phyloP scores from a whole-genome alignment of 192 early-diverging fungal genomes.

The Rhizoclosmatium sp. region DNA sequence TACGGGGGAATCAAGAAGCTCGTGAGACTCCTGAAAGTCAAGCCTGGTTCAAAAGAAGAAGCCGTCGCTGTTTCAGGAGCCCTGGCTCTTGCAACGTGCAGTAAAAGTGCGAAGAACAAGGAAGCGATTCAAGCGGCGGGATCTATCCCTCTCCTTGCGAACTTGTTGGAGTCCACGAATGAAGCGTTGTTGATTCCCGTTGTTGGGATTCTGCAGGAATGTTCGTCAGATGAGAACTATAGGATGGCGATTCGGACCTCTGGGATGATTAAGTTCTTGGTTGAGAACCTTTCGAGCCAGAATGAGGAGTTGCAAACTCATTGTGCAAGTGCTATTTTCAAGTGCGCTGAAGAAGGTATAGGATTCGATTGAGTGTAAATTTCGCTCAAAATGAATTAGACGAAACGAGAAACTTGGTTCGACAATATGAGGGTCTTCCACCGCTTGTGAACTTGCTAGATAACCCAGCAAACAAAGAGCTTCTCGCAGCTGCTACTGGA shows the following conservation, averaged over 20 bases:
- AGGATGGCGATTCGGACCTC: slow-evolving; percentile 62
- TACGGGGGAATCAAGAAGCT: slow-evolving; percentile 69
- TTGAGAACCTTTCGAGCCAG: slow-evolving; percentile 65
- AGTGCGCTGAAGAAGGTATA: slow-evolving; percentile 71
- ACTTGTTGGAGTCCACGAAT: slow-evolving; percentile 63
- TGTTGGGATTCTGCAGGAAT: slow-evolving; percentile 70
- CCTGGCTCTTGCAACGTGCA: slow-evolving; percentile 64
- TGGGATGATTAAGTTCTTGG: slow-evolving; percentile 71
- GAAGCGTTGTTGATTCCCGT: slow-evolving; percentile 69
- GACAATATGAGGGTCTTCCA: slow-evolving; percentile 59
- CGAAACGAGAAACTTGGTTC: slow-evolving; percentile 63
- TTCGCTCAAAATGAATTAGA: slow-evolving; percentile 35
- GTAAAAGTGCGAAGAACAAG: slow-evolving; percentile 69
- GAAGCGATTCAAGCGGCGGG: slow-evolving; percentile 69
- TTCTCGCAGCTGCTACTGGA: slow-evolving; percentile 71
- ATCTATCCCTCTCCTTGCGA: slow-evolving; percentile 65
- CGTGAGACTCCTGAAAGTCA: slow-evolving; percentile 61
- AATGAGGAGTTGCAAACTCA: slow-evolving; percentile 70
- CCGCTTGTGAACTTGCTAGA: slow-evolving; percentile 67
- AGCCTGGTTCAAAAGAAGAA: slow-evolving; percentile 52
- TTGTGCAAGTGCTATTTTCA: slow-evolving; percentile 71
- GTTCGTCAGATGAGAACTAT: slow-evolving; percentile 68
- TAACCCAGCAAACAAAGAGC: slow-evolving; percentile 66
- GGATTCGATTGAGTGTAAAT: slow-evolving; percentile 37
- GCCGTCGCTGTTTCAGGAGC: slow-evolving; percentile 68